A percentile compares a stretch with the other conserved stretches of the same genome.
These are phyloP conservation scores for Fusarium beomiforme DNA, from an alignment of 2,329 filamentous ascomycete genomes.

Conservation along the genomic window DNA sequence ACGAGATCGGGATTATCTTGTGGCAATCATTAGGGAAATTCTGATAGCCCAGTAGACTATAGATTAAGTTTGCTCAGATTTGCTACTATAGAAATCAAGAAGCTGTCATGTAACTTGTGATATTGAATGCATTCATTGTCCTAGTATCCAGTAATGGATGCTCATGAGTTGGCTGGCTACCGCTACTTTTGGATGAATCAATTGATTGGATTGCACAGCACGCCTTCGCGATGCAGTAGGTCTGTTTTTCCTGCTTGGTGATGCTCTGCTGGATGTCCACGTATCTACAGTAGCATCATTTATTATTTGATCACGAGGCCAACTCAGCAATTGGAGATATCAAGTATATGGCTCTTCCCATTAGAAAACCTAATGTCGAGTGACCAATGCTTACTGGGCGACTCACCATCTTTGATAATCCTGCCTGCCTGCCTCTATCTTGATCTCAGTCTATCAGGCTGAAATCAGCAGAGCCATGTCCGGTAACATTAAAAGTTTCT, in stretches of 20 bases:
- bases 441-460: slow-evolving; percentile 5
- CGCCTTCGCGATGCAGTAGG: slow-evolving; percentile 9
- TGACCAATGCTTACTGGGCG: background rate
- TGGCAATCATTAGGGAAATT: slow-evolving; percentile 28
- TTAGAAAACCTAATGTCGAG: background rate
- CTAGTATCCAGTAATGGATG: slow-evolving; percentile 8
- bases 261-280: slow-evolving; percentile 8
- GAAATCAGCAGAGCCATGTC: background rate
- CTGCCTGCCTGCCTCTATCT: background rate
- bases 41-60: background rate
- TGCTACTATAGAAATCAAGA: background rate
- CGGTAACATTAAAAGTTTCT: background rate
- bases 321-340: background rate
- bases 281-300: slow-evolving; percentile 7
- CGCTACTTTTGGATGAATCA: slow-evolving; percentile 15
- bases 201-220: slow-evolving; percentile 13
- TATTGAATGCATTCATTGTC: slow-evolving; percentile 7
- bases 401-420: background rate
- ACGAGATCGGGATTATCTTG: background rate
- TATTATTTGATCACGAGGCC: background rate
- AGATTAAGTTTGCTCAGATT: background rate
- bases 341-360: background rate
- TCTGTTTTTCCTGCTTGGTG: slow-evolving; percentile 18
- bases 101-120: slow-evolving; percentile 1
- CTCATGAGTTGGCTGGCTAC: slow-evolving; percentile 29